Conservation (phyloP, 2,329 filamentous ascomycete genomes). For the Microthyrium microscopicum region DNA sequence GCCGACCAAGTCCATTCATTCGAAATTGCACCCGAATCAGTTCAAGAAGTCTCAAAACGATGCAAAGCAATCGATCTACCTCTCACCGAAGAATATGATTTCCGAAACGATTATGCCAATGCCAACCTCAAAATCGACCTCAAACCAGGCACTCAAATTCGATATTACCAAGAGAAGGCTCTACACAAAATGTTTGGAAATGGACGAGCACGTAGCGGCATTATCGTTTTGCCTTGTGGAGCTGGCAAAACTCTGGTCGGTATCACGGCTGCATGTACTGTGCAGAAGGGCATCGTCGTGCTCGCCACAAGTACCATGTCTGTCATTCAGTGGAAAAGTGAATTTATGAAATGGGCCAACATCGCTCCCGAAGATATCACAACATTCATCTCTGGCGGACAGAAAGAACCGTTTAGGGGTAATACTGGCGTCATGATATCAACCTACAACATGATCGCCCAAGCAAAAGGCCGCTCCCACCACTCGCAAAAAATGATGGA, state of each 20-base stretch:
- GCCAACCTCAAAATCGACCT: constrained; percentile 87
- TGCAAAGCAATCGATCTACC: constrained; percentile 77
- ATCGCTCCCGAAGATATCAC: constrained; percentile 87
- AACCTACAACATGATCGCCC: constrained; percentile 98
- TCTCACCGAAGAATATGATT: constrained; percentile 93
- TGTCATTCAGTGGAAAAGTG: constrained; percentile 87
- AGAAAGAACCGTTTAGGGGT: constrained; percentile 70
- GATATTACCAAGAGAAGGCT: constrained; percentile 92
- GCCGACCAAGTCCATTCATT: constrained; percentile 84
- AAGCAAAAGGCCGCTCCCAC: constrained; percentile 42
- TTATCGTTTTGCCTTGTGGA: constrained; percentile 91
- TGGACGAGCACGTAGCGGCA: constrained; percentile 87
- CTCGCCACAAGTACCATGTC: constrained; percentile 97
- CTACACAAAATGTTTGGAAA: constrained; percentile 99
- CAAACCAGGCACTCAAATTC: constrained; percentile 74
- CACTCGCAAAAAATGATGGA: constrained; percentile 97
- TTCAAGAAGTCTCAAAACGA: constrained; percentile 76
- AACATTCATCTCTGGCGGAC: constrained; percentile 86
- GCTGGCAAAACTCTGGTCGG: constrained; percentile 94
- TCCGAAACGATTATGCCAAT: constrained; percentile 77
- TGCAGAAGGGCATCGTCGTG: constrained; percentile 91
- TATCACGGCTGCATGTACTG: constrained; percentile 95
- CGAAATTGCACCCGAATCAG: constrained; percentile 66
- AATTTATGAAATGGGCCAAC: constrained; percentile 99
- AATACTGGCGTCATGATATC: constrained; percentile 94